A percentile compares a stretch with the other conserved stretches of the same genome.
phyloP scores from a whole-genome alignment of 495 filamentous ascomycete genomes.

The Margaritispora aquatica region DNA sequence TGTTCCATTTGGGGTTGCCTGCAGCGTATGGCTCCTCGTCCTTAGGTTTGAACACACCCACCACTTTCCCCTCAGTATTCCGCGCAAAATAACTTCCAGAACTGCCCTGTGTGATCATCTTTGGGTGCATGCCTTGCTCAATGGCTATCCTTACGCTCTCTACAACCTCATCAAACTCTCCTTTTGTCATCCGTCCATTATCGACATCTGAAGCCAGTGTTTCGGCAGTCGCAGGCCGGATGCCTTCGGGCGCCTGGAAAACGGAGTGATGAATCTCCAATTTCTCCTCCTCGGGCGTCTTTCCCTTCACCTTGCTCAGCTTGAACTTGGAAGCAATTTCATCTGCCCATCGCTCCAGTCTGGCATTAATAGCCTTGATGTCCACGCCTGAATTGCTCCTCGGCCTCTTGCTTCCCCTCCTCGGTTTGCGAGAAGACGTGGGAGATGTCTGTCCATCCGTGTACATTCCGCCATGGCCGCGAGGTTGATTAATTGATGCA shows the following conservation, averaged over 20 bases:
- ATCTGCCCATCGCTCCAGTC: conserved; percentile 93
- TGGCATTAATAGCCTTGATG: conserved; percentile 97
- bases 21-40: conserved; percentile 97
- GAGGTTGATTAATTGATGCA: conserved; percentile 56
- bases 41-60: conserved; percentile 98
- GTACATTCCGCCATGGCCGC: conserved; percentile 54
- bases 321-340: conserved; percentile 98
- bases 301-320: conserved; percentile 70
- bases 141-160: conserved; percentile 88
- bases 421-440: conserved; percentile 30
- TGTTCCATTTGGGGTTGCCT: conserved; percentile 91
- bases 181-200: conserved; percentile 56
- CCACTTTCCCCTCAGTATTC: conserved; percentile 83
- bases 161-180: conserved; percentile 82
- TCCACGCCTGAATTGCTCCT: conserved; percentile 86
- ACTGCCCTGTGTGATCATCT: conserved; percentile 93
- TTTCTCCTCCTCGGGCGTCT: conserved; percentile 68
- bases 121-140: conserved; percentile 85
- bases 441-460: conserved; percentile 32
- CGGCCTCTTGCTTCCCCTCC: conserved; percentile 37
- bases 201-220: conserved; percentile 48
- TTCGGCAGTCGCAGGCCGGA: conserved; percentile 72
- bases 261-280: conserved; percentile 97
- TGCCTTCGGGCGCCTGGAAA: conserved; percentile 83
- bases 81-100: conserved; percentile 97